Evolutionary conservation across 305 asterid genomes (phyloP).

Genomic region (Rubia peregrina): DNA sequence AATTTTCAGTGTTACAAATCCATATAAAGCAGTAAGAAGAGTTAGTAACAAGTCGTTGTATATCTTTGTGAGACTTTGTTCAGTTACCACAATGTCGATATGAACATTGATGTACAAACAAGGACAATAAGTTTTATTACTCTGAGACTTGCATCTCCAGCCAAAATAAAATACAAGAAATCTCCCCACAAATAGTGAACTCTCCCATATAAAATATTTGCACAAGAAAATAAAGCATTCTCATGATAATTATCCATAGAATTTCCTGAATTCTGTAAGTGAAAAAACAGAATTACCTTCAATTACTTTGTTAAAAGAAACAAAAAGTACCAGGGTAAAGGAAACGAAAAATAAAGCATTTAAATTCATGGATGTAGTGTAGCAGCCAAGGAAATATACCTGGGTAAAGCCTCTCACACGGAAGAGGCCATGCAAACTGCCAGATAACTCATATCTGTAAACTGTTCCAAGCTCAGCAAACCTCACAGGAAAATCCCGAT

Average conservation of each 20-base stretch:
- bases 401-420: slow-evolving; percentile 97
- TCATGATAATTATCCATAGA: not conserved
- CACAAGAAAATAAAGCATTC: not conserved
- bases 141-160: not conserved
- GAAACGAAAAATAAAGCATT: not conserved
- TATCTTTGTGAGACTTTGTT: not conserved
- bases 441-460: slow-evolving; percentile 89
- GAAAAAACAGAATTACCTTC: not conserved
- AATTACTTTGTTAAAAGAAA: not conserved
- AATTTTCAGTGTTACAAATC: not conserved
- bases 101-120: not conserved
- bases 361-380: not conserved
- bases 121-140: not conserved
- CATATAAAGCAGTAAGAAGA: no score
- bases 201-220: not conserved
- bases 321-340: not conserved
- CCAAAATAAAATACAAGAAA: not conserved
- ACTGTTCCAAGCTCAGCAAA: slow-evolving; percentile 98
- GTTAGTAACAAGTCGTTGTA: not conserved
- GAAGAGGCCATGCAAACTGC: slow-evolving; percentile 92
- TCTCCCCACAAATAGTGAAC: not conserved
- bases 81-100: not conserved
- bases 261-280: not conserved
- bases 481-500: slow-evolving; percentile 85
- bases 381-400: slow-evolving; percentile 34